Percentiles rank a stretch among this genome's conserved stretches.
Conservation (phyloP, 768 basidiomycete species). For the Porpolomopsis calyptriformis region DNA sequence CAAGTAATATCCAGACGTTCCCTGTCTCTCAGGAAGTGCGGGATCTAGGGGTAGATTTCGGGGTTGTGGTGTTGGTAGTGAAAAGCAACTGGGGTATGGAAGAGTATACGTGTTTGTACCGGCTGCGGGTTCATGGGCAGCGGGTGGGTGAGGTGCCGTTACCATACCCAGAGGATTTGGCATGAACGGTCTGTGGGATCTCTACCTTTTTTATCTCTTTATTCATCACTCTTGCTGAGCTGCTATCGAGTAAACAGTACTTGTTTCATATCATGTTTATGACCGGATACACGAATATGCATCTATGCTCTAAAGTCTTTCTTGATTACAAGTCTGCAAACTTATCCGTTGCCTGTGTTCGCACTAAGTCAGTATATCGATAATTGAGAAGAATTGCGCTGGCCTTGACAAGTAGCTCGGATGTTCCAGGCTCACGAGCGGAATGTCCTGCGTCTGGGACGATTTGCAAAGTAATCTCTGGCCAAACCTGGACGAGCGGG, state of each 20-base stretch:
- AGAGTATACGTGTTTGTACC: slow-evolving; percentile 83
- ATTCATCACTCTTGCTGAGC: not conserved
- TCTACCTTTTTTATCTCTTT: slow-evolving; percentile 4
- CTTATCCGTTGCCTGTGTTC: slow-evolving; percentile 30
- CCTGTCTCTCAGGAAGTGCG: slow-evolving; percentile 56
- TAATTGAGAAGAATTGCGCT: slow-evolving; percentile 8
- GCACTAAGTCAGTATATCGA: not conserved
- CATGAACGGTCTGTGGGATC: slow-evolving; percentile 3
- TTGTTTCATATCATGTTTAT: not conserved
- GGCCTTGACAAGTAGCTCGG: slow-evolving; percentile 63
- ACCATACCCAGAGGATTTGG: slow-evolving; percentile 20
- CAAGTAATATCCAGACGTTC: slow-evolving; percentile 69
- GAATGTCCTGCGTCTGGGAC: slow-evolving; percentile 87
- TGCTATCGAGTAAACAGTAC: not conserved
- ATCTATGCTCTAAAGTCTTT: not conserved
- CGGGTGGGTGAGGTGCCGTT: slow-evolving; percentile 32
- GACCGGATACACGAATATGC: not conserved
- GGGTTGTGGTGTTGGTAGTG: slow-evolving; percentile 70
- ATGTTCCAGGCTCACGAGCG: slow-evolving; percentile 60
- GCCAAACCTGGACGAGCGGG: slow-evolving; percentile 43
- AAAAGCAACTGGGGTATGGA: slow-evolving; percentile 80
- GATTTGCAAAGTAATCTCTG: slow-evolving; percentile 63
- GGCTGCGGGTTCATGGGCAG: slow-evolving; percentile 70
- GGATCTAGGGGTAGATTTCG: slow-evolving; percentile 71
- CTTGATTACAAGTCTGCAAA: slow-evolving; percentile 24